Percentiles rank a stretch among this genome's conserved stretches.
These are phyloP conservation scores for Rhizopus microsporus DNA, from an alignment of 371 early-diverging fungal species.

Conservation along the genomic window DNA sequence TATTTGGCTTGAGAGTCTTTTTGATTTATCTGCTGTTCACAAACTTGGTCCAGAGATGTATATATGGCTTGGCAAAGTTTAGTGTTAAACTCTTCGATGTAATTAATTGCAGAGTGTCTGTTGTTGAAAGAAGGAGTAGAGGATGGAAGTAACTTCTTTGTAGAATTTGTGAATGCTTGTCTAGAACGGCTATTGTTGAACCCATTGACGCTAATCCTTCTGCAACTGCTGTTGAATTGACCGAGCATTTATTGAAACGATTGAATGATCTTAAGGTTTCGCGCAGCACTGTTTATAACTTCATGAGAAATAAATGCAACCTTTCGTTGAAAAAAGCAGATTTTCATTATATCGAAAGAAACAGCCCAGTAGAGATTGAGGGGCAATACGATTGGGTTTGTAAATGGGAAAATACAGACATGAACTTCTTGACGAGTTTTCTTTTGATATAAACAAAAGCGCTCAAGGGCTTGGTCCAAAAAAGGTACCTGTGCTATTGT, in stretches of 20 bases:
- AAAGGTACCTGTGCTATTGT: slow-evolving; percentile 12
- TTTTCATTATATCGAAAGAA: slow-evolving; percentile 13
- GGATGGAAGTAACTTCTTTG: background rate
- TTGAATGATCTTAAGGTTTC: slow-evolving; percentile 6
- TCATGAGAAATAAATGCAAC: slow-evolving; percentile 10
- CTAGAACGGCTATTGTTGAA: slow-evolving; percentile 1
- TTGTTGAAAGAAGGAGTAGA: background rate
- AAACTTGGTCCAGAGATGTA: no score
- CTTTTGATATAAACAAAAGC: slow-evolving; percentile 13
- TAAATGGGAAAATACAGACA: slow-evolving; percentile 14
- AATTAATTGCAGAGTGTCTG: background rate
- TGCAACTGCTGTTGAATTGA: slow-evolving; percentile 6
- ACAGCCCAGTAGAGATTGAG: slow-evolving; percentile 11
- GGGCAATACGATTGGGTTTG: slow-evolving; percentile 9
- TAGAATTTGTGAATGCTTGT: no score
- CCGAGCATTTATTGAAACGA: slow-evolving; percentile 1
- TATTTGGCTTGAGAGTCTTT: no score
- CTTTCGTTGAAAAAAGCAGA: slow-evolving; percentile 6
- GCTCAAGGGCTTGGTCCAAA: slow-evolving; percentile 9
- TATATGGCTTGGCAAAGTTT: background rate
- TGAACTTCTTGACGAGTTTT: slow-evolving; percentile 12
- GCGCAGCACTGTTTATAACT: slow-evolving; percentile 9
- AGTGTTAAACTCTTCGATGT: background rate
- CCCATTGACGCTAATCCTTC: slow-evolving; percentile 3
- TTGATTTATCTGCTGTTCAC: no score